These are phyloP conservation scores for Yamadazyma philogaea DNA, from an alignment of 805 yeast genomes.

Conservation along the genomic window DNA sequence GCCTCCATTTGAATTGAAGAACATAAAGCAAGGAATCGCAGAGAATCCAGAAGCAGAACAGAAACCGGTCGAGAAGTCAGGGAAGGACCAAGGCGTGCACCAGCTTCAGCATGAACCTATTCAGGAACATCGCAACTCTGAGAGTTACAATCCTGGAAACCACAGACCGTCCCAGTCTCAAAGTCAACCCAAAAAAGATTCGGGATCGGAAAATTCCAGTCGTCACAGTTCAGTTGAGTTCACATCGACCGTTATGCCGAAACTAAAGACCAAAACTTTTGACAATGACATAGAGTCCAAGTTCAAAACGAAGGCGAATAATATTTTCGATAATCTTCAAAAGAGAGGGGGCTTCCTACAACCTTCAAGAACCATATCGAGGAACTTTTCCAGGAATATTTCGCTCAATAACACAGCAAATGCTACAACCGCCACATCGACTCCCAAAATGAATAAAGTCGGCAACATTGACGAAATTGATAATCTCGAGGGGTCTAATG, in stretches of 20 bases:
- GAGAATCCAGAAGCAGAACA: conserved; percentile 8
- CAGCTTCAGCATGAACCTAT: neutral
- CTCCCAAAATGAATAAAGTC: conserved; percentile 31
- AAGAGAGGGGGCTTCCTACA: conserved; percentile 27
- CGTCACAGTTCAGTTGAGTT: neutral
- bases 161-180: too few relatives aligned
- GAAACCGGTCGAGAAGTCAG: neutral
- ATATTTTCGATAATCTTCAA: conserved; percentile 37
- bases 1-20: conserved; percentile 13
- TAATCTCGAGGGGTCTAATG: conserved; percentile 14
- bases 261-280: conserved; percentile 21
- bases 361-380: conserved; percentile 5
- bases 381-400: conserved; percentile 1
- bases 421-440: conserved; percentile 34
- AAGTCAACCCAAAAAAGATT: neutral
- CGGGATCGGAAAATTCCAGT: neutral
- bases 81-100: neutral
- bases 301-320: conserved; percentile 37
- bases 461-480: conserved; percentile 10
- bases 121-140: neutral
- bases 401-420: conserved; percentile 2
- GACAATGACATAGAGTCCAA: conserved; percentile 34
- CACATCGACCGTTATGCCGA: conserved; percentile 14
- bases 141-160: neutral
- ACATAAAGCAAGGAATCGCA: conserved; percentile 3